phyloP scores from a whole-genome alignment of 2,329 filamentous ascomycete genomes.

The Aureobasidium sp. region DNA sequence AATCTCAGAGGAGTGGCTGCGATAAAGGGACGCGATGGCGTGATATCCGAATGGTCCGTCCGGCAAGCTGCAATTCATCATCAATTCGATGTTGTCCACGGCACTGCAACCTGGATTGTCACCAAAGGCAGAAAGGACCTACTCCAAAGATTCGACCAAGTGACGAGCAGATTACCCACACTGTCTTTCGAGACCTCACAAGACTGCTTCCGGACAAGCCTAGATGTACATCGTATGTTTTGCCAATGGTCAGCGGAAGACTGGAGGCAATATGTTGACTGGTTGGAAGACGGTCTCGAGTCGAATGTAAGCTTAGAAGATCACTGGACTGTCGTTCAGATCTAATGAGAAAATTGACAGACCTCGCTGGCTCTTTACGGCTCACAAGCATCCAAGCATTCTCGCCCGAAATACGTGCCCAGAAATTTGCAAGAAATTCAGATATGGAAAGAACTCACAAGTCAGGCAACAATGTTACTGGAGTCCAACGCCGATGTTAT shows the following conservation, averaged over 20 bases:
- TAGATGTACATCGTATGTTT: neutral
- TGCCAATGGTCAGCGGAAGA: neutral
- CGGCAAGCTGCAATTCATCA: conserved; percentile 35
- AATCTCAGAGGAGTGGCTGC: conserved; percentile 28
- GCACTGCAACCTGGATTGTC: conserved; percentile 26
- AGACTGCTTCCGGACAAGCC: neutral
- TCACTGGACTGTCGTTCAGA: neutral
- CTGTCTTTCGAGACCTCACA: neutral
- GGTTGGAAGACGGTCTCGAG: neutral
- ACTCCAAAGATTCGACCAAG: neutral
- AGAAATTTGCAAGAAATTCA: neutral
- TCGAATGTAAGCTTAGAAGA: neutral
- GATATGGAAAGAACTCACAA: neutral
- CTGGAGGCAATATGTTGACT: neutral
- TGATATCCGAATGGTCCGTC: conserved; percentile 29
- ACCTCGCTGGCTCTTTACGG: neutral
- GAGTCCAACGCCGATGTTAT: conserved; percentile 34
- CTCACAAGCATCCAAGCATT: neutral
- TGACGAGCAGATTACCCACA: neutral
- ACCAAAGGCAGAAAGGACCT: neutral
- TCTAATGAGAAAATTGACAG: neutral
- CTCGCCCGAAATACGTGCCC: neutral
- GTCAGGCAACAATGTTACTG: neutral
- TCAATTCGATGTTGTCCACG: conserved; percentile 34
- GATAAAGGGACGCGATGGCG: conserved; percentile 14